Base-by-base conservation (phyloP, 495 filamentous ascomycete genomes). In the Penicillium odoratum region DNA sequence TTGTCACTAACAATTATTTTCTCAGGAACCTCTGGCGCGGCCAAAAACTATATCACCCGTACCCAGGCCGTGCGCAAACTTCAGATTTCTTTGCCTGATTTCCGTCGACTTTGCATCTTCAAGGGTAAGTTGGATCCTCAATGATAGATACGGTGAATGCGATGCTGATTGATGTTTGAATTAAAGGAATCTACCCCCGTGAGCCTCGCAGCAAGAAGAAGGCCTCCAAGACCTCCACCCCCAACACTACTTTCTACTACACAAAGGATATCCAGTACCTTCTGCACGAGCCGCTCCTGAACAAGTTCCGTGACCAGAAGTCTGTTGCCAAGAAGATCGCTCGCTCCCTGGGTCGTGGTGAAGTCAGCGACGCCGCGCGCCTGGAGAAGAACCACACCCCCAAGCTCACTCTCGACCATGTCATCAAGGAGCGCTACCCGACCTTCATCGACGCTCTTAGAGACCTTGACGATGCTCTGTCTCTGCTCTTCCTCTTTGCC, bases 201-300 rank as follows among this genome's bases (percentile, higher is more conserved):
- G 95, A 98, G 78, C 94, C 94, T 38, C 83, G 94, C 54, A 96
- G 86, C 72, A 96, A 92, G 83, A 97, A 94, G 79, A 97, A 96
- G 82, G 94, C 87, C 44, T 90, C 90, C 65, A 97, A 96, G 74
- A 89, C 89, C 52, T 84, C 90, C 45, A 97, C 90, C 3, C 84
- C 88, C 40, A 89, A 87, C 45, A 98, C 94, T 15, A 98, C 95
- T 56, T 98, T 97, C 78, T 98, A 98, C 83, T 98, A 98, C 79
- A 90, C 93, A 65, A 96, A 94, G 79, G 94, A 98, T 69, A 96
- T 98, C 66, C 92, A 97, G 74, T 98, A 96, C 63, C 86, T 98
- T 28, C 87, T 97, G 50, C 94, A 98, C 72, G 94, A 98, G 73
- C 94, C 95, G 13, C 81, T 98, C n/a, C 82, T 98, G 11, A 80